Evolutionary conservation across 345 rosid genomes (phyloP), one percentile per base, ranked within the genome.

Genomic region (Luvunga scandens): DNA sequence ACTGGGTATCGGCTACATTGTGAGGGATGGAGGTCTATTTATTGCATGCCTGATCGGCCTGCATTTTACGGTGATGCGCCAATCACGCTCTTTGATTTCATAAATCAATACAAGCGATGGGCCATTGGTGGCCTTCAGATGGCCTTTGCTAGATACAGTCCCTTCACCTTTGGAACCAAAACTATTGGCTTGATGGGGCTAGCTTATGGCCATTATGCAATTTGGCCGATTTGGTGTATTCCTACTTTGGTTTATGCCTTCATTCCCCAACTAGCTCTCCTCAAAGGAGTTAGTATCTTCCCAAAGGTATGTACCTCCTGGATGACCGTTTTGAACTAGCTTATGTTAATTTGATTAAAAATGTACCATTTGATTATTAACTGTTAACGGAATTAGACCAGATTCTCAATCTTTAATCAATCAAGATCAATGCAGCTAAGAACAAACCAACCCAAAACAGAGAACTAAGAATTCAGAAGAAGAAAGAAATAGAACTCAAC

Each of bases 61-160:
- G 94, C 97, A 18, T 94, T 93, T 79, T 50, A 81, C 0, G 98
- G 94, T 22, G 91, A 90, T 56, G 83, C 82, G 0, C 97, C 97
- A 0, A 84, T 82, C 18, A 65, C 66, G 21, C 83, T 93, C 39
- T 9, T 84, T 25, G 98, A 90, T 73, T 2, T 68, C 13, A 50
- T 91, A 27, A 79, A 77, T 79, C 95, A 94, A 71, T 77, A 74
- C 33, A 91, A 88, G 73, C 81, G 98, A 83, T 93, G 98, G 98
- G 62, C 84, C n/a, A 38, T 90, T 25, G 97, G 98, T 12, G 82
- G 87, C 4, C 84, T 81, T 30, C 86, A 91, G 80, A 88, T 90
- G 19, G 34, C 24, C 28, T 78, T 89, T 57, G 87, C 87, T 2
- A 82, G 64, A 56, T 86, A 81, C 64, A 86, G 81, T 76, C 80